Conservation (phyloP, 75 land plant species). For the Picea glauca region DNA sequence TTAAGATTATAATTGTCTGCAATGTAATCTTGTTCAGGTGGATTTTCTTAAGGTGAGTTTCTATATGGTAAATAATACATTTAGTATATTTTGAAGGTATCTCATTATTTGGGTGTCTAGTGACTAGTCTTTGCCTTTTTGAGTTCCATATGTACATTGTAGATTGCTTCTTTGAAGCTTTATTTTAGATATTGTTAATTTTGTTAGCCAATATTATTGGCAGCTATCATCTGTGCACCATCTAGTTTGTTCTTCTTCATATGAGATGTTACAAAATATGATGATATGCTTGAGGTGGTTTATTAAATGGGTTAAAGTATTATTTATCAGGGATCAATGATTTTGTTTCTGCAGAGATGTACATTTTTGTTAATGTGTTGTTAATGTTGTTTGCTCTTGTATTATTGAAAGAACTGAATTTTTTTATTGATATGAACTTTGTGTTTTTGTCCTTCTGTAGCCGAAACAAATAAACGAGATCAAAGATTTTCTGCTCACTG, state of each 20-base stretch:
- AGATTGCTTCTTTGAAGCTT: background rate
- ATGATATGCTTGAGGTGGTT: background rate
- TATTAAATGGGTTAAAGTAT: background rate
- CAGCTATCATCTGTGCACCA: background rate
- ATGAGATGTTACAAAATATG: background rate
- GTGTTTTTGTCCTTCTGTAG: constrained; percentile 18
- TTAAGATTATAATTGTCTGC: too few species aligned
- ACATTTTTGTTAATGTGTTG: background rate
- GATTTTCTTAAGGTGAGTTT: too few species aligned
- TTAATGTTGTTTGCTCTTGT: background rate
- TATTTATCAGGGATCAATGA: background rate
- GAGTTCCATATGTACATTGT: background rate
- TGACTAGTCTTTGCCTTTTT: too few species aligned
- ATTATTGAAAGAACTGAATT: background rate
- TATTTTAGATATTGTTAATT: background rate
- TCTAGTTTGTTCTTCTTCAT: background rate
- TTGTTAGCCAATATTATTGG: background rate
- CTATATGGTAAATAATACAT: too few species aligned
- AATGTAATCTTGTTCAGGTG: too few species aligned
- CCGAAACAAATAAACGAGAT: constrained; percentile 92
- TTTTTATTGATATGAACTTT: background rate
- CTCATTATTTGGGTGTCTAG: too few species aligned
- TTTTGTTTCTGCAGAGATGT: background rate
- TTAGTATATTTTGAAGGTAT: too few species aligned
- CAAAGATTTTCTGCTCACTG: constrained; percentile 91